Evolutionary conservation across 2,329 filamentous ascomycete genomes (phyloP), one percentile per base, ranked within the genome.

Genomic region (Colletotrichum sp.): DNA sequence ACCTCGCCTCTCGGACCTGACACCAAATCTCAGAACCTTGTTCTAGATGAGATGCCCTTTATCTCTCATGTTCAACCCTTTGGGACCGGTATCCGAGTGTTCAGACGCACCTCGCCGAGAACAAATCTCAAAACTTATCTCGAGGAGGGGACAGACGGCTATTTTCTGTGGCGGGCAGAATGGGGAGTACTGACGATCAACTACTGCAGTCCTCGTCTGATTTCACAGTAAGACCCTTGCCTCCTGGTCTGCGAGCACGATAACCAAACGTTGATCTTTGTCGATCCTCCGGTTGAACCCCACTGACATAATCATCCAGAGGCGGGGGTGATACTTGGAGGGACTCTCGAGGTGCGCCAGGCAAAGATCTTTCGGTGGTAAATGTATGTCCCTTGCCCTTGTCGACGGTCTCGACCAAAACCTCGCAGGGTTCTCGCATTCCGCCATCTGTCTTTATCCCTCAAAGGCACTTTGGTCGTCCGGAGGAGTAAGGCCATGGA

Each of bases 221-320:
- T 67, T 26, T 63, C 30, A 21, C 2, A 9, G 7, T 8, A 30
- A n/a, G 52, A 72, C 72, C 72, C 63, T 68, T 67, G 52, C 16
- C 30, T 67, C 55, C n/a, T 39, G 14, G 36, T 55, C n/a, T 39
- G 39, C 26, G 39, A 32, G 24, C 36, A 57, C 30, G 61, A 28
- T 59, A 34, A 34, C 32, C 7, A 4, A 24, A 36, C 24, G 61
- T 55, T 55, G 61, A 72, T 75, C 72, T 48, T 7, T 59, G 63
- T 55, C 39, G 69, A 72, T 72, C 72, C 39, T 30, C 63, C 72
- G 43, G 24, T 26, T 7, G 21, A 26, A 75, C 68, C 69, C 72
- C 61, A 71, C 72, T 16, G 16, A 30, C 21, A 26, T 10, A 14
- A 26, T 30, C 61, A 4, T 66, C 57, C 7, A n/a, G 30, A 34